Conservation (phyloP, 306 rosid genomes). For the Cucurbita argyrosperma region DNA sequence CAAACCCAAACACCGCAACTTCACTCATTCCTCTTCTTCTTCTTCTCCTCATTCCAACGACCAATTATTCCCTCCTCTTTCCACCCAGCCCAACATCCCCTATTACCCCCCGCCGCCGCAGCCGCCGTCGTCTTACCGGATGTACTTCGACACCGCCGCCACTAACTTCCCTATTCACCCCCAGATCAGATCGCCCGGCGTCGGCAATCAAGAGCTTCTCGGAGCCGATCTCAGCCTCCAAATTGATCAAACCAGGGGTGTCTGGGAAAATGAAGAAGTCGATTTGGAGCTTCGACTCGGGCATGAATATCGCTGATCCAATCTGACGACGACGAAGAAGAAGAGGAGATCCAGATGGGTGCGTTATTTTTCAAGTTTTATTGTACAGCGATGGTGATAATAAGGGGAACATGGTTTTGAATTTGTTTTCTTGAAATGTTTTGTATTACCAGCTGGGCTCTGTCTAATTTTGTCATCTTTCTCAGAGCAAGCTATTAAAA, state of each 20-base stretch:
- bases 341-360: background rate
- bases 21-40: background rate
- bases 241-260: slow-evolving; percentile 25
- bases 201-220: slow-evolving; percentile 28
- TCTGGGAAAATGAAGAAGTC: slow-evolving; percentile 32
- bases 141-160: slow-evolving; percentile 21
- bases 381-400: background rate
- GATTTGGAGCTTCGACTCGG: slow-evolving; percentile 95
- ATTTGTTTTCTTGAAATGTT: no score
- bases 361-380: background rate
- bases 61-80: background rate
- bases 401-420: background rate
- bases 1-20: slow-evolving; percentile 31
- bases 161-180: slow-evolving; percentile 14
- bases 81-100: background rate
- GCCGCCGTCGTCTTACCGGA: background rate
- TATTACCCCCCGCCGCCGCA: background rate
- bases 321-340: background rate
- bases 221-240: slow-evolving; percentile 58
- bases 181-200: slow-evolving; percentile 2
- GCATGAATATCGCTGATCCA: slow-evolving; percentile 25
- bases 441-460: background rate
- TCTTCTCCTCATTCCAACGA: background rate
- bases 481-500: background rate
- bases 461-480: background rate